Evolutionary conservation across 306 rosid species (phyloP), one percentile per base, ranked within the genome.

Genomic region (Fragaria vesca): DNA sequence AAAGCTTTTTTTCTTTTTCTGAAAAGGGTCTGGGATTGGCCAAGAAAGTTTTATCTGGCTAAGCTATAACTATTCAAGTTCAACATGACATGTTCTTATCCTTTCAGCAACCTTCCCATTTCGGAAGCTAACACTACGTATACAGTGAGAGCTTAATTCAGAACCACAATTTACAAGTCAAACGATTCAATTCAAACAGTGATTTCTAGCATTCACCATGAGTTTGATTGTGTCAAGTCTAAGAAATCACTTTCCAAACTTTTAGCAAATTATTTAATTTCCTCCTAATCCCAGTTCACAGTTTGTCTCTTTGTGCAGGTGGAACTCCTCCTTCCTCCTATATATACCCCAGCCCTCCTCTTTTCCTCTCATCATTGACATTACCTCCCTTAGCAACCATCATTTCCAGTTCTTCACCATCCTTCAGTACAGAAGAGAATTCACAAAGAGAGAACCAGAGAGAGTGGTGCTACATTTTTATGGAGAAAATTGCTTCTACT

Each of bases 401-500:
- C 48, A 2, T 26, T 61, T 28, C 38, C 17, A 55, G 61, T 24
- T 74, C 72, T 65, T 72, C 46, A 60, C 73, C 54, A 61, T 57
- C 61, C 71, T 51, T 51, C 57, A 66, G 24, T 16, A 60, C 75
- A 17, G 43, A 11, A 52, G 52, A 48, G 79, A 8, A 8, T 43
- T 42, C 45, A 66, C 47, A 78, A 26, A 70, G 61, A 77, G 66
- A 72, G 75, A 55, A 46, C 43, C 32, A 69, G 74, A 75, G 46
- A 60, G 43, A 52, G 21, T 69, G 43, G 54, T 17, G 58, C 78
- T 81, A 66, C 67, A 28, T 80, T 76, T 76, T 65, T 76, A 93
- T 93, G 98, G 98, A 93, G 81, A 82, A 73, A 16, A 21, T 72
- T 7, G 60, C 79, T 66, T 63, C 81, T 28, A 6, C 73, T 76